These are phyloP conservation scores for Metschnikowia continentalis DNA, from an alignment of 805 yeast genomes.

Conservation along the genomic window DNA sequence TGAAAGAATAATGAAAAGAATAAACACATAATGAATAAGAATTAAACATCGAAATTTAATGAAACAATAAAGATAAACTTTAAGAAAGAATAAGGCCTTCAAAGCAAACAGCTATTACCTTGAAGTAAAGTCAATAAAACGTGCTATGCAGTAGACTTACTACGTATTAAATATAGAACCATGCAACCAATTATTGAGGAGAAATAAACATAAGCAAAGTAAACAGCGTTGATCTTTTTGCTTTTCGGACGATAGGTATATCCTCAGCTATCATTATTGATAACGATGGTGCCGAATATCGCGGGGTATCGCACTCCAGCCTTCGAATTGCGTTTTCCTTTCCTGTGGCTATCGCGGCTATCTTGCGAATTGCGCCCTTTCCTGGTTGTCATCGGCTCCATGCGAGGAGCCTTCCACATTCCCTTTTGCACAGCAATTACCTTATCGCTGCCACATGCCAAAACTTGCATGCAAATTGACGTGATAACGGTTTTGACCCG, in stretches of 20 bases:
- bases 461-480: background rate
- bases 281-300: background rate
- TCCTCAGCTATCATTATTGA: background rate
- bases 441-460: background rate
- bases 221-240: too few relatives aligned
- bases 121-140: too few relatives aligned
- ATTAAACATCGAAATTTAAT: background rate
- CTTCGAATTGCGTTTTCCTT: background rate
- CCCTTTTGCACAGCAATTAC: background rate
- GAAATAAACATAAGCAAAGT: too few relatives aligned
- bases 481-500: background rate
- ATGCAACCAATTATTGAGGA: too few relatives aligned
- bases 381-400: background rate
- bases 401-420: background rate
- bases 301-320: slow-evolving; percentile 1
- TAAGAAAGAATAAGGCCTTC: too few relatives aligned
- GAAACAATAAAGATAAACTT: too few relatives aligned
- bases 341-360: background rate
- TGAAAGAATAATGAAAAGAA: background rate
- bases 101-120: too few relatives aligned
- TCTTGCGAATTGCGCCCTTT: background rate
- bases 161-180: too few relatives aligned
- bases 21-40: background rate
- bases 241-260: too few relatives aligned
- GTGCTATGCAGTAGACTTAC: too few relatives aligned